phyloP scores from a whole-genome alignment of 139 green algal genomes.

The Coelastrella sp. region DNA sequence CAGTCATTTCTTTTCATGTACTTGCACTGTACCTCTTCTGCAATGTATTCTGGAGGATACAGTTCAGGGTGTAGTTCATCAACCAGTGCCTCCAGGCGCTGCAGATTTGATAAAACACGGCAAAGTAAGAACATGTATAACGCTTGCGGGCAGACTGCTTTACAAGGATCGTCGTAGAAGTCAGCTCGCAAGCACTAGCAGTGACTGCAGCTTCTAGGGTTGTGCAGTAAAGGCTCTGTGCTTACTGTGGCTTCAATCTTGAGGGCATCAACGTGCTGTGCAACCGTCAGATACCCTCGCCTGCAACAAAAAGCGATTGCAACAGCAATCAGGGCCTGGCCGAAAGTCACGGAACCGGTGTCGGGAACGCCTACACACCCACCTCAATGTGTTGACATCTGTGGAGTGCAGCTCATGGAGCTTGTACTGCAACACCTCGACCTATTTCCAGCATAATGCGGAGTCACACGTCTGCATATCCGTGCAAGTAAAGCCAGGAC shows the following conservation, averaged over 20 bases:
- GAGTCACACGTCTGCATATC: no score
- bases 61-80: slow-evolving; percentile 36
- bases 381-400: slow-evolving; percentile 2
- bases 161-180: no score
- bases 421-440: slow-evolving; percentile 7
- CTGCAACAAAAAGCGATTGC: no score
- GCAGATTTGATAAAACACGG: no score
- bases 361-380: background rate
- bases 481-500: no score
- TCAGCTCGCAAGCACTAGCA: no score
- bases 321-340: no score
- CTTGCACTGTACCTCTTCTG: slow-evolving; percentile 17
- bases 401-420: slow-evolving; percentile 31
- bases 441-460: background rate
- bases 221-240: background rate
- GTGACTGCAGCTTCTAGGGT: background rate
- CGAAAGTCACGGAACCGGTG: no score
- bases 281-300: background rate
- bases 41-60: slow-evolving; percentile 34
- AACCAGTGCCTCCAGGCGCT: slow-evolving; percentile 26
- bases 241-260: slow-evolving; percentile 37
- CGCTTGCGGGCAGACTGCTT: no score
- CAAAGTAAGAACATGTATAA: no score
- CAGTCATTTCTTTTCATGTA: no score
- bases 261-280: slow-evolving; percentile 31